Base-by-base conservation (phyloP, 1,284 basidiomycete species). In the Rhodotorula sp. region DNA sequence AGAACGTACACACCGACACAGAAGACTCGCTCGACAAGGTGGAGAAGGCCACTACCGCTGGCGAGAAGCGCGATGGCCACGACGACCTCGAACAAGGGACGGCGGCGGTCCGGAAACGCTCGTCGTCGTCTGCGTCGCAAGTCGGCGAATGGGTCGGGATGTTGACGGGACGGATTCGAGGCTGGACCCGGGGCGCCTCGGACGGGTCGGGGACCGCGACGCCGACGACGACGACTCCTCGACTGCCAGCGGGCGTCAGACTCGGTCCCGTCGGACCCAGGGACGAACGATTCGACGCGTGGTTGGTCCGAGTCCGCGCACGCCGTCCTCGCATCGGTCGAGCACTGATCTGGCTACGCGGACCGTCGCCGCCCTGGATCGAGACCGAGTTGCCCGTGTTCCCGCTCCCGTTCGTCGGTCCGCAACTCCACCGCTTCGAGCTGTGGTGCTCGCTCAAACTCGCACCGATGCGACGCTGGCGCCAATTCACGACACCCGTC, bases 401-500 rank as follows among this genome's bases (percentile, higher is more conserved):
- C 55, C 65, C 64, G 2, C 48, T 69, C 47, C 67, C 66, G 10
- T 26, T n/a, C 56, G 15, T 68, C 60, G 70, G 70, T 3, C 56
- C 62, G 2, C 26, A 52, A 52, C 66, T 71, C 26, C 48, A 54
- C 21, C 66, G 66, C 26, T 4, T 66, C 63, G 70, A 71, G 23
- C 50, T 15, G 5, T 62, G 31, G 45, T 62, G 34, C 34, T 68
- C 70, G 19, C 14, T 23, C 7, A 31, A n/a, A n/a, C 63, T 71
- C 60, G 26, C 31, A 23, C 66, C 63, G 5, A 8, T 71, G 14
- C 47, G 56, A 47, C 60, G 63, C 3, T 45, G 31, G 8, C 66
- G 75, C 21, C 52, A 57, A 10, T 15, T 69, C 50, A 57, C 69
- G 26, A 74, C 73, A 3, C 75, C 75, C 10, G 8, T 88, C 58